Base-by-base conservation (phyloP, 1,284 basidiomycete species). In the Ceratobasidium sp. region DNA sequence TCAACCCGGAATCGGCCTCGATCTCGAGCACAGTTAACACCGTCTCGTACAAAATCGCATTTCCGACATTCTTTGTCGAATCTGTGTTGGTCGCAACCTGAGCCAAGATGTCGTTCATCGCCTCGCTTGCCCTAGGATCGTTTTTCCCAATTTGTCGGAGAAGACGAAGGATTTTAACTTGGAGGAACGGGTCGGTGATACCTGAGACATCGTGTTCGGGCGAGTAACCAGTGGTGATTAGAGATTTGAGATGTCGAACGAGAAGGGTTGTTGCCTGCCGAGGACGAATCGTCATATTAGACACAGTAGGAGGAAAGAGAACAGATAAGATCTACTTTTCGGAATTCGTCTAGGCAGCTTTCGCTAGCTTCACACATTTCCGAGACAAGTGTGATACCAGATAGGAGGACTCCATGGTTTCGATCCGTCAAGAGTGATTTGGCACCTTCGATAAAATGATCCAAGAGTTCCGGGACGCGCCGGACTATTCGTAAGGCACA, bases 121-220 rank as follows among this genome's bases (percentile, higher is more conserved):
- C 87, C 78, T 99, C 97, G 77, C 93, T 97, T 1, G 97, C 93
- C 77, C 91, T 88, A 57, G 85, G 86, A 78, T 98, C 93, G 1
- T 91, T 93, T 77, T 86, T 90, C 6, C 97, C 97, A 8, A 99
- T 87, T 36, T 98, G 79, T 36, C 96, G 88, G 50, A 99, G 84
- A 30, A 99, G 83, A n/a, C 95, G 91, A n/a, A 99, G 84, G 53
- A 98, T 90, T 82, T 99, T 99, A 78, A 97, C 92, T 82, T 99
- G 97, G 16, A 99, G 85, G 86, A 99, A 99, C 1, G 97, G 97
- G 81, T 99, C 97, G 28, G 97, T 98, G 80, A 99, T 97, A 34
- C 97, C 97, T 32, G 94, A 94, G n/a, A 99, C 97, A 78, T 99
- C 97, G 79, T 99, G 97, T 80, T 99, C 97, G 26, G 97, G 97